Evolutionary conservation across 208 protist genomes (phyloP), one percentile per base, ranked within the genome.

Genomic region (Trypanosoma boissoni): DNA sequence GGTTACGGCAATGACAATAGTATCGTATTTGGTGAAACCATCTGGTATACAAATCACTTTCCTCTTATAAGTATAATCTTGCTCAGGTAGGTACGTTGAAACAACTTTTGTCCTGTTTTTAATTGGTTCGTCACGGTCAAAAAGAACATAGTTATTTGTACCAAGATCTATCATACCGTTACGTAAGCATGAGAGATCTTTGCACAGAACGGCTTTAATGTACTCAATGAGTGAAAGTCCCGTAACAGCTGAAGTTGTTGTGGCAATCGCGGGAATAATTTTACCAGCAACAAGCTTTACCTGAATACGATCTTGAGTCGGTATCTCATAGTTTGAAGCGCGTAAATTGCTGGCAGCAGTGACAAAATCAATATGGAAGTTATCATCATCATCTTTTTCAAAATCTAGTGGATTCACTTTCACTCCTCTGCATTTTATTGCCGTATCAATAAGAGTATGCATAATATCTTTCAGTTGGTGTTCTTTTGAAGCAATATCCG

Each of bases 241-340:
- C 26, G 96, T 95, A 8, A 99, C 97, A 3, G 98, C 64, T 18
- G 99, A 98, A 3, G 99, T 99, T 5, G 99, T 99, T 1, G 99
- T 99, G 34, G 98, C 97, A 66, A 99, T 99, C 14, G 99, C 99
- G n/a, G 99, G 99, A 58, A 99, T 99, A 71, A 99, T 99, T 68
- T 98, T 98, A 29, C 98, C 97, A 2, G 97, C 95, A 49, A 98
- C 89, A 29, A 91, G 71, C 64, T 97, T 98, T 45, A 93, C 93
- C 58, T 94, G 88, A 69, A 89, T 74, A 28, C 81, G 72, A 58
- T 96, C 88, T 20, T 80, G 80, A 24, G 82, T 78, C 6, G 92
- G 78, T 51, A 99, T 99, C 5, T 59, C 64, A 68, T 98, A 99
- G 73, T 96, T 97, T 4, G 21, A 50, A 6, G 96, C 97, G 23